Evolutionary conservation across 257 asterid species (phyloP).

Genomic region (Solanum tarapatanum): DNA sequence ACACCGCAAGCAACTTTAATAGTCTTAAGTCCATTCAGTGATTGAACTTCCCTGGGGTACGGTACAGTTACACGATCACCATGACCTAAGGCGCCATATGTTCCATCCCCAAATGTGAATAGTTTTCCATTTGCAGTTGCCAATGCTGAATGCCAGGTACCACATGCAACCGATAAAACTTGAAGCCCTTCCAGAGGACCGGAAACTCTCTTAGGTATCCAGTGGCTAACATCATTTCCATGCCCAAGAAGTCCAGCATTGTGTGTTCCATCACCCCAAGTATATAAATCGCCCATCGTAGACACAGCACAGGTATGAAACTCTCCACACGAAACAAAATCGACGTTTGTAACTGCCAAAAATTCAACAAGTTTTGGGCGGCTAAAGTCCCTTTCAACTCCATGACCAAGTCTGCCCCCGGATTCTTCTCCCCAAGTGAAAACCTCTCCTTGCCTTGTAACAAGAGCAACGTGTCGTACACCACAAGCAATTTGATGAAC

Average conservation of each 20-base stretch:
- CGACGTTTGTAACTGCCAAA: slow-evolving; percentile 63
- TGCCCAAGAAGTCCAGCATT: slow-evolving; percentile 89
- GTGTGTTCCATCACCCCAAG: slow-evolving; percentile 94
- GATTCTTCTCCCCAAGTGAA: slow-evolving; percentile 95
- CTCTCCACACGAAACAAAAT: slow-evolving; percentile 76
- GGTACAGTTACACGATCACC: slow-evolving; percentile 53
- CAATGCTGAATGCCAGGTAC: slow-evolving; percentile 90
- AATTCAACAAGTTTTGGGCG: slow-evolving; percentile 67
- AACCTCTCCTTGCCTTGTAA: slow-evolving; percentile 88
- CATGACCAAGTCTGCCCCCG: slow-evolving; percentile 91
- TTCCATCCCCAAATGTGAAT: slow-evolving; percentile 87
- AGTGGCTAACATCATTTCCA: slow-evolving; percentile 80
- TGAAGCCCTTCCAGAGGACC: slow-evolving; percentile 76
- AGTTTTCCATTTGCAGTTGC: slow-evolving; percentile 58
- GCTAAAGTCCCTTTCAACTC: slow-evolving; percentile 58
- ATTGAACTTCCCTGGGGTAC: slow-evolving; percentile 60
- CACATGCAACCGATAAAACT: slow-evolving; percentile 78
- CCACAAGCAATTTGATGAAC: slow-evolving; percentile 92
- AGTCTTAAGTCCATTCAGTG: slow-evolving; percentile 54
- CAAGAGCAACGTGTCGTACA: slow-evolving; percentile 71
- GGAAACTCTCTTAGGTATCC: slow-evolving; percentile 79
- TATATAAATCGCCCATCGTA: slow-evolving; percentile 70
- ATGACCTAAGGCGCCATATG: slow-evolving; percentile 83
- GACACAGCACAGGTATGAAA: slow-evolving; percentile 79
- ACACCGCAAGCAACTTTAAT: slow-evolving; percentile 74